Evolutionary conservation across 441 rosid genomes (phyloP).

Genomic region (Euphorbia celastroides): DNA sequence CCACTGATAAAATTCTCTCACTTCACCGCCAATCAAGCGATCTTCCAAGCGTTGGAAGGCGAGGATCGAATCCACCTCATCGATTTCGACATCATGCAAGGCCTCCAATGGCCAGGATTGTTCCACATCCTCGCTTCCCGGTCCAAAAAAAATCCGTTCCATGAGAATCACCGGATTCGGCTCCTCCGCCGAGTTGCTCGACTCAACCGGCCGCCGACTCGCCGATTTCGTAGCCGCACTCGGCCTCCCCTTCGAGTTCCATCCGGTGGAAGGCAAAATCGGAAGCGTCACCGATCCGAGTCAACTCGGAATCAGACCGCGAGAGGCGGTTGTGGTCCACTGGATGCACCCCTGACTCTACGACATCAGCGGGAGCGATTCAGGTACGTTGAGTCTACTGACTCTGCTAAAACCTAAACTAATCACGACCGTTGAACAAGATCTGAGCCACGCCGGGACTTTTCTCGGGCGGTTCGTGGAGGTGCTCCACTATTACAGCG

Average conservation of each 20-base stretch:
- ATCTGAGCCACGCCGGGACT: slow-evolving; percentile 85
- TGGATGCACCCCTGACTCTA: slow-evolving; percentile 97
- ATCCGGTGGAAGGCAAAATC: slow-evolving; percentile 74
- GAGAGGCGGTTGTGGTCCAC: slow-evolving; percentile 94
- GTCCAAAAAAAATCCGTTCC: slow-evolving; percentile 80
- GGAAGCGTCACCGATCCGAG: slow-evolving; percentile 84
- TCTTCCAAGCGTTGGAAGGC: slow-evolving; percentile 91
- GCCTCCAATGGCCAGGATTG: slow-evolving; percentile 96
- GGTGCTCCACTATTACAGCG: slow-evolving; percentile 96
- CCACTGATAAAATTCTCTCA: slow-evolving; percentile 97
- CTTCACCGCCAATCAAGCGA: slow-evolving; percentile 95
- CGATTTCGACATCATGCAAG: slow-evolving; percentile 97
- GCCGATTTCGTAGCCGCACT: slow-evolving; percentile 86
- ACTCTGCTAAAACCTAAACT: slow-evolving; percentile 96
- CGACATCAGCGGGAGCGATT: slow-evolving; percentile 91
- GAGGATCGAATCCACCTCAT: slow-evolving; percentile 92
- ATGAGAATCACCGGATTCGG: slow-evolving; percentile 94
- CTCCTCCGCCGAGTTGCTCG: slow-evolving; percentile 76
- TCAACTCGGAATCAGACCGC: slow-evolving; percentile 60
- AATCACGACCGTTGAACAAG: slow-evolving; percentile 95
- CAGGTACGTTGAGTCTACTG: no score
- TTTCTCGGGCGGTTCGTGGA: slow-evolving; percentile 94
- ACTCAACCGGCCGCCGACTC: slow-evolving; percentile 84
- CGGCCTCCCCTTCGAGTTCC: slow-evolving; percentile 82
- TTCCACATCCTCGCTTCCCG: slow-evolving; percentile 89